Base-by-base conservation (phyloP, 2,329 filamentous ascomycete species). In the Westerdykella sp. region DNA sequence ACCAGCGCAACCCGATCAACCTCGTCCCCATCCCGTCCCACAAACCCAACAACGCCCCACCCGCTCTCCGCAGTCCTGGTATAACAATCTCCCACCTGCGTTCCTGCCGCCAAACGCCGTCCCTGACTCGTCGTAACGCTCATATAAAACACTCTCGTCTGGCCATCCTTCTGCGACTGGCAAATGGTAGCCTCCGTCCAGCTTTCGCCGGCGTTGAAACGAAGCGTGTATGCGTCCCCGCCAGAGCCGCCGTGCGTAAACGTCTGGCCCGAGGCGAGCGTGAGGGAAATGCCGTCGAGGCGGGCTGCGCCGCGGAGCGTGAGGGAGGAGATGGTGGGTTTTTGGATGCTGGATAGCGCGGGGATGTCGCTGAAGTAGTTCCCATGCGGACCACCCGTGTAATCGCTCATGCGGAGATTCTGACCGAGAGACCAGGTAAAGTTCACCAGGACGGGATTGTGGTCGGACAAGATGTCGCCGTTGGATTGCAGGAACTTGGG, bases 371-470 rank as follows among this genome's bases (percentile, higher is more conserved):
- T 79, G 64, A 78, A 81, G 74, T 74, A 81, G 23, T 49, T 59
- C 28, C 76, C 76, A 51, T 72, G 65, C 4, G 71, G 66, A 1
- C 75, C 75, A 32, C 77, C 76, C 50, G 63, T 72, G 54, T 69
- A 70, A 44, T 59, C 60, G 6, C 72, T 74, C 59, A 75, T 69
- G 37, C 68, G 68, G 34, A 75, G 63, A 1, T 55, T 51, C 10
- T 55, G 48, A 73, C 51, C 69, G 6, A 21, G 18, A 21, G 10
- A 55, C 60, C 60, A 64, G 2, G 45, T 66, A 56, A 81, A 73
- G 54, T 75, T 68, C n/a, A 77, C 74, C n/a, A 71, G 66, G 43
- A 85, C 68, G 1, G 80, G 80, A 61, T 84, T 82, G 57, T 85
- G 81, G 58, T 85, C 81, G 1, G 76, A 77, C 21, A 85, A 68